Percentiles rank a stretch among this genome's conserved stretches.
These are phyloP conservation scores for Ogataea parapolymorpha DNA, from an alignment of 805 yeast species.

Conservation along the genomic window DNA sequence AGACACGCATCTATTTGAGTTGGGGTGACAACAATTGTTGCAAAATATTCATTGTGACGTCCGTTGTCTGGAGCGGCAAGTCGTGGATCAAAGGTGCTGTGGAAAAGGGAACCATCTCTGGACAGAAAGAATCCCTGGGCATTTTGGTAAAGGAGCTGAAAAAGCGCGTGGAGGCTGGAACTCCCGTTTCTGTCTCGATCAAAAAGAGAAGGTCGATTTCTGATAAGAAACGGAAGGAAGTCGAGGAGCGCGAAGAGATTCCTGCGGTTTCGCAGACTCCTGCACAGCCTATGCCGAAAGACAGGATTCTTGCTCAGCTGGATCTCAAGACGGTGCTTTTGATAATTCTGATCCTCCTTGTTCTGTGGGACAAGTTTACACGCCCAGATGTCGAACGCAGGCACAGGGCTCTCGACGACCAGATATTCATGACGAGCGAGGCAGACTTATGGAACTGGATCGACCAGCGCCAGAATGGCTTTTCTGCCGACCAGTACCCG, in stretches of 20 bases:
- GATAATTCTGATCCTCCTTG: conserved; percentile 18
- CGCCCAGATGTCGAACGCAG: neutral
- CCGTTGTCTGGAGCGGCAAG: conserved; percentile 68
- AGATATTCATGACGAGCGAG: conserved; percentile 47
- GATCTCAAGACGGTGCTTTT: conserved; percentile 23
- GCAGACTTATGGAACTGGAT: conserved; percentile 74
- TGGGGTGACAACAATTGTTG: conserved; percentile 65
- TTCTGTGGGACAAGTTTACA: conserved; percentile 19
- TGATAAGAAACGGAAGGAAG: conserved; percentile 18
- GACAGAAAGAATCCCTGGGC: conserved; percentile 61
- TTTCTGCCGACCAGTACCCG: neutral
- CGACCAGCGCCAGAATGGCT: conserved; percentile 20
- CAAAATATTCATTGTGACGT: conserved; percentile 47
- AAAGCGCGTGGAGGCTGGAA: conserved; percentile 30
- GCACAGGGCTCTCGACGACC: conserved; percentile 15
- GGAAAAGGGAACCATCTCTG: conserved; percentile 70
- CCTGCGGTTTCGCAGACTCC: conserved; percentile 9
- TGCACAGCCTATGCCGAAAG: conserved; percentile 11
- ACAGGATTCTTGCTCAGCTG: conserved; percentile 19
- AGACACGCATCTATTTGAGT: conserved; percentile 52
- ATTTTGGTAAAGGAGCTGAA: conserved; percentile 46
- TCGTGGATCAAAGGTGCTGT: conserved; percentile 78
- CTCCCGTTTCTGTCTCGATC: conserved; percentile 3
- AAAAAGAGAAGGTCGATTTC: conserved; percentile 17
- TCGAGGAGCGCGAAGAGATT: conserved; percentile 16